A percentile compares a stretch with the other conserved stretches of the same genome.
These are phyloP conservation scores for Avena insularis DNA, from an alignment of 176 grass and related monocot genomes.

Conservation along the genomic window DNA sequence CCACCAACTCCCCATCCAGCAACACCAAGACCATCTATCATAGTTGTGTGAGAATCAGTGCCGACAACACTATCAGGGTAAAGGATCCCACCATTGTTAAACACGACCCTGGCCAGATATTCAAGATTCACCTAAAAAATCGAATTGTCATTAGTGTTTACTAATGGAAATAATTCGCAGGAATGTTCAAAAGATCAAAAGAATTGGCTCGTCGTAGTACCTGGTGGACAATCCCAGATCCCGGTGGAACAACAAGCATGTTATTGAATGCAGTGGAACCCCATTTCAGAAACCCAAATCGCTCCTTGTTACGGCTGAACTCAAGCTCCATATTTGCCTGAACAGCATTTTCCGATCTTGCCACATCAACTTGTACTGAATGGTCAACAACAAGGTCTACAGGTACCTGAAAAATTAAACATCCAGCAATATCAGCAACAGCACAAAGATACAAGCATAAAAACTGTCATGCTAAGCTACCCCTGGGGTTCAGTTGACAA, in stretches of 20 bases:
- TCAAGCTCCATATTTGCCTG: constrained; percentile 88
- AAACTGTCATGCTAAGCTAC: background rate
- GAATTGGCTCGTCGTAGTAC: constrained; percentile 43
- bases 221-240: constrained; percentile 99
- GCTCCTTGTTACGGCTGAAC: constrained; percentile 90
- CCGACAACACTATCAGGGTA: constrained; percentile 96
- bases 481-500: background rate
- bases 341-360: constrained; percentile 87
- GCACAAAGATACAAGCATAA: background rate
- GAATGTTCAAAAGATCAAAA: constrained; percentile 22
- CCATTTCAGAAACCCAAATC: constrained; percentile 96
- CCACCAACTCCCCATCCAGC: constrained; percentile 98
- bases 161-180: constrained; percentile 9
- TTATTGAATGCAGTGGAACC: constrained; percentile 92
- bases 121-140: constrained; percentile 87
- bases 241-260: constrained; percentile 99
- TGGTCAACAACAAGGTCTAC: constrained; percentile 99
- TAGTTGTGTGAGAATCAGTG: constrained; percentile 95
- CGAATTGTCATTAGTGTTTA: constrained; percentile 17
- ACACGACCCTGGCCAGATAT: constrained; percentile 92
- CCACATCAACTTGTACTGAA: constrained; percentile 97
- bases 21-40: constrained; percentile 98
- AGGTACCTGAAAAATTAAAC: constrained; percentile 67
- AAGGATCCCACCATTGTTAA: constrained; percentile 90
- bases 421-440: constrained; percentile 24